phyloP scores from a whole-genome alignment of 306 rosid species.

The Sechiopsis laciniata region DNA sequence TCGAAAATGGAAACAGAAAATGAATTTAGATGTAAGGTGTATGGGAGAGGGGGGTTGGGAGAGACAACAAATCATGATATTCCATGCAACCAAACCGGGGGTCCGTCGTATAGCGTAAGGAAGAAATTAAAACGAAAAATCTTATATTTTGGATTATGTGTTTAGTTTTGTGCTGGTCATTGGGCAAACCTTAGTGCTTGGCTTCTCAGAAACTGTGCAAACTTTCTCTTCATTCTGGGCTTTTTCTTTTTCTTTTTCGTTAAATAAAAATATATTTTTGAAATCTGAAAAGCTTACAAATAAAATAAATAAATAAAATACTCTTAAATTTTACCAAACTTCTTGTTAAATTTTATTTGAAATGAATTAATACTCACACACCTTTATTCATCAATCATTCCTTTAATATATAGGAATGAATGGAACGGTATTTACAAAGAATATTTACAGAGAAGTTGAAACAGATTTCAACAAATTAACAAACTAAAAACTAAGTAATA shows the following conservation, averaged over 20 bases:
- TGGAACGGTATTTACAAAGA: too few species aligned
- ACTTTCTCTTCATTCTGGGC: not conserved
- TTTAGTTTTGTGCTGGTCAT: not conserved
- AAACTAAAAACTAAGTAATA: too few species aligned
- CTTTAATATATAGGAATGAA: too few species aligned
- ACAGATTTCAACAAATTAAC: too few species aligned
- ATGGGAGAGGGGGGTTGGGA: not conserved
- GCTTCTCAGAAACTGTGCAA: not conserved
- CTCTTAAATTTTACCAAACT: too few species aligned
- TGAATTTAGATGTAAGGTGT: not conserved
- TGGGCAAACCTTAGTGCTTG: not conserved
- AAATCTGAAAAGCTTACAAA: not conserved
- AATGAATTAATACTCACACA: too few species aligned
- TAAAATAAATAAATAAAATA: not conserved
- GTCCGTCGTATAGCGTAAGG: not conserved
- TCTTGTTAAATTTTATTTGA: too few species aligned
- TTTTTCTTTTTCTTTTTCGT: not conserved
- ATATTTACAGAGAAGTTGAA: too few species aligned
- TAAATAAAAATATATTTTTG: too few species aligned
- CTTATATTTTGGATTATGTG: constrained; percentile 14
- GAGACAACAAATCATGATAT: not conserved
- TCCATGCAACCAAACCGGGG: constrained; percentile 18
- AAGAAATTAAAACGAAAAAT: not conserved
- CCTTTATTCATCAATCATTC: too few species aligned
- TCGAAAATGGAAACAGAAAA: not conserved